Conservation (phyloP, 23 red algal species). For the Cyanidioschyzon merolae region DNA sequence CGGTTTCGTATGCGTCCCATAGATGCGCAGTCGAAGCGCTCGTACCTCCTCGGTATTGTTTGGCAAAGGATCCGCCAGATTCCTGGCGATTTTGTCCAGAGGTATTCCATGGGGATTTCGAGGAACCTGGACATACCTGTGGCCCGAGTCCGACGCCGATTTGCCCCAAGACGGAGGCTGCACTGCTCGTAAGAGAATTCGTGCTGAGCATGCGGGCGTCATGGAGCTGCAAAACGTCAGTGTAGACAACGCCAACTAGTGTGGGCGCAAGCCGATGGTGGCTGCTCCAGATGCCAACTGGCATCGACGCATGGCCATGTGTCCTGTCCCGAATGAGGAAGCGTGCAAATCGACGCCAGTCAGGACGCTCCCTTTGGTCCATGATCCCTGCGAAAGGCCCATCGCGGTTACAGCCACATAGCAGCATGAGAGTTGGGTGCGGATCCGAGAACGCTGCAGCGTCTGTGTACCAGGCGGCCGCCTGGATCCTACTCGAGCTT, state of each 20-base stretch:
- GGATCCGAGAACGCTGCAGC: not conserved
- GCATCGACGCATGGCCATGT: not conserved
- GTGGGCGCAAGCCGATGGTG: not conserved
- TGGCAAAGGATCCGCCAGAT: no score
- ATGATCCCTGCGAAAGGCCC: not conserved
- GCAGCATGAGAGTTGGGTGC: not conserved
- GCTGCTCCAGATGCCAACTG: not conserved
- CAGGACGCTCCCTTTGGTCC: not conserved
- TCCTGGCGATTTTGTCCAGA: no score
- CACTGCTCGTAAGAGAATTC: no score
- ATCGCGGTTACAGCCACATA: not conserved
- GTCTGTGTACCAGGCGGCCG: not conserved
- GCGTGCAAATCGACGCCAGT: not conserved
- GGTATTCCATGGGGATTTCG: no score
- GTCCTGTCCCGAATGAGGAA: not conserved
- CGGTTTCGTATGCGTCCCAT: no score
- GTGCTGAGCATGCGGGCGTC: constrained; percentile 5
- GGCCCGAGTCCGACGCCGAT: no score
- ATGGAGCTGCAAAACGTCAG: not conserved
- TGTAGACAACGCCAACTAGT: not conserved
- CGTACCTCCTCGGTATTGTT: no score
- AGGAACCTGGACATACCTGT: no score
- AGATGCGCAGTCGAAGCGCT: no score
- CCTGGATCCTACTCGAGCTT: not conserved
- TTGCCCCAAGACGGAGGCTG: no score